Base-by-base conservation (phyloP, 208 protist species). In the Acanthamoeba triangularis region DNA sequence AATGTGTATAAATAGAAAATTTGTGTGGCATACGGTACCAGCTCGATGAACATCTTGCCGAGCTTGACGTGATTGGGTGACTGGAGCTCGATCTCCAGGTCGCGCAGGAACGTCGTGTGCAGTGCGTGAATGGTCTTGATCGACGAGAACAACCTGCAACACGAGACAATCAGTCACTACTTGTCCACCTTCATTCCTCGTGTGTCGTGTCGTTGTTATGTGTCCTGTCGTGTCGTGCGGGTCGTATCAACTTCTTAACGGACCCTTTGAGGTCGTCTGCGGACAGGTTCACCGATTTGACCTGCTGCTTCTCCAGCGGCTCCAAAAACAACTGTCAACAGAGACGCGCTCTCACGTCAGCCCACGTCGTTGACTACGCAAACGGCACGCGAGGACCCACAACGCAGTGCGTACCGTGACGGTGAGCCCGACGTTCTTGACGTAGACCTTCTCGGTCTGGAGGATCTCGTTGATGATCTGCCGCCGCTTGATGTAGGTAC, bases 401-500 rank as follows among this genome's bases (percentile, higher is more conserved):
- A 72, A 16, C 52, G 65, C 28, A 8, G 65, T 5, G n/a, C n/a
- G 35, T 84, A 84, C 74, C 37, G 35, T 52, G 41, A 84, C 33
- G 20, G 74, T 23, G 13, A 52, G 11, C 1, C 44, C 74, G 16
- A 84, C 30, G 74, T 84, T 84, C 37, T 30, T 28, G 41, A 84
- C 74, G 37, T 84, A 84, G 74, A 84, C 28, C 37, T 35, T 44
- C 74, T 84, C 74, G n/a, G 74, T 84, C 74, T 84, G 74, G 37
- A 84, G 74, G 14, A 84, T 84, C 74, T 84, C 74, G 74, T 84
- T 84, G 41, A 84, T 84, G 74, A 84, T 84, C 74, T 84, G 74
- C 10, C 74, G 74, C 18, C 74, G 74, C 74, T 84, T 84, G 74
- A 84, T 84, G 37, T 52, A 84, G 13, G 25, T 52, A 2, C 74